Evolutionary conservation across 2,329 filamentous ascomycete species (phyloP), one percentile per base, ranked within the genome.

Genomic region (Salinomyces thailandicus): DNA sequence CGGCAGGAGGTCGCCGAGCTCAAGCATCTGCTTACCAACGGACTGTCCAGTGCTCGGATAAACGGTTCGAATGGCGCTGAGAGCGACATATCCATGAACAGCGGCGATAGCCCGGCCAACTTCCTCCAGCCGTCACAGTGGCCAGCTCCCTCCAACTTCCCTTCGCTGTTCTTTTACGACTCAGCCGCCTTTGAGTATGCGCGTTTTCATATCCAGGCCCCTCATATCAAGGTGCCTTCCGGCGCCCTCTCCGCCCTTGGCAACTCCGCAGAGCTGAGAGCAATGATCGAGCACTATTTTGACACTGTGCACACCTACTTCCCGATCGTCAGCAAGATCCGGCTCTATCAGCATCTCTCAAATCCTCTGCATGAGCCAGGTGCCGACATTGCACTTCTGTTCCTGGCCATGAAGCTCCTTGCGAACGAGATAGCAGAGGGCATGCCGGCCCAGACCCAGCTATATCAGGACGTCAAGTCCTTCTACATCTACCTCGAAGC

Each of bases 371-470:
- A 62, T 51, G 63, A 68, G 40, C 60, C 58, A 29, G 65, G 65
- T 12, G 58, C 65, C 2, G 67, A 70, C 43, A 52, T 68, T 14
- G 64, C 64, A 24, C 52, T 69, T 22, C 54, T 71, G 11, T 67
- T 68, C 40, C 50, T 71, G 18, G 59, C 61, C n/a, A 70, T 71
- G 64, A 67, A 66, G 47, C 59, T 71, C 11, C 30, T 35, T 5
- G 54, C 65, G 16, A 61, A 51, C 14, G 52, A 52, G 20, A 55
- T 62, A 3, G 47, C 51, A 14, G 57, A 61, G 32, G 59, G 56
- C n/a, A n/a, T 18, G 14, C 18, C 46, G 4, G 47, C 60, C 8
- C 59, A 62, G 20, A 59, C 55, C 13, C 57, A 56, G 26, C 48
- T 67, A 3, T 70, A 71, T 41, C 45, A 51, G n/a, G 53, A 61